These are phyloP conservation scores for Moesziomyces sp. DNA, from an alignment of 1,284 basidiomycete species.

Conservation along the genomic window DNA sequence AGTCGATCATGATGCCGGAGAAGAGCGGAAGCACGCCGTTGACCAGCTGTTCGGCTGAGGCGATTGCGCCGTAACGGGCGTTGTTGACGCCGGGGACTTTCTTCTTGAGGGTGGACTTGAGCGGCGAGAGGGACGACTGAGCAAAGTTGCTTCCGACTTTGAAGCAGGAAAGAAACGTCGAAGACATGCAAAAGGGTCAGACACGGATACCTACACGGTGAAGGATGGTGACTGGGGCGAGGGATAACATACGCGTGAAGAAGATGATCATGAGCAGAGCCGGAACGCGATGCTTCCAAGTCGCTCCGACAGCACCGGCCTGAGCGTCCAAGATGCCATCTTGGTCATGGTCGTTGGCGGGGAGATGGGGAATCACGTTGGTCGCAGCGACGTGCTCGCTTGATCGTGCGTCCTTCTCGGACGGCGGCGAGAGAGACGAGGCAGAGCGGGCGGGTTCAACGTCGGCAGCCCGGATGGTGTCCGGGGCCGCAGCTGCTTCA, in stretches of 20 bases:
- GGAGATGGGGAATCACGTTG: constrained; percentile 8
- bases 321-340: constrained; percentile 11
- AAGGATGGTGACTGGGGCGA: too few species aligned
- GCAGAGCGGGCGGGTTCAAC: not conserved
- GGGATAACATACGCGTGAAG: constrained; percentile 10
- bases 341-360: not conserved
- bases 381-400: not conserved
- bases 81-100: constrained; percentile 70
- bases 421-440: constrained; percentile 4
- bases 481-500: too few species aligned
- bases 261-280: constrained; percentile 34
- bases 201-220: too few species aligned
- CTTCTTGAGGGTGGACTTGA: constrained; percentile 67
- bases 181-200: too few species aligned
- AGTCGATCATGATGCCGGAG: constrained; percentile 69
- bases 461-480: not conserved
- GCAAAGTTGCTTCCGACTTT: constrained; percentile 45
- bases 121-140: constrained; percentile 60
- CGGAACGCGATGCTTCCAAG: constrained; percentile 32
- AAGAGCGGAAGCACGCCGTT: constrained; percentile 71
- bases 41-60: constrained; percentile 68
- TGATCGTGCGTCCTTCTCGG: constrained; percentile 7
- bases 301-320: constrained; percentile 28
- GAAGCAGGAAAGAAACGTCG: not conserved
- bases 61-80: constrained; percentile 73